Conservation (phyloP, 257 asterid species). For the Pogostemon cablin region DNA sequence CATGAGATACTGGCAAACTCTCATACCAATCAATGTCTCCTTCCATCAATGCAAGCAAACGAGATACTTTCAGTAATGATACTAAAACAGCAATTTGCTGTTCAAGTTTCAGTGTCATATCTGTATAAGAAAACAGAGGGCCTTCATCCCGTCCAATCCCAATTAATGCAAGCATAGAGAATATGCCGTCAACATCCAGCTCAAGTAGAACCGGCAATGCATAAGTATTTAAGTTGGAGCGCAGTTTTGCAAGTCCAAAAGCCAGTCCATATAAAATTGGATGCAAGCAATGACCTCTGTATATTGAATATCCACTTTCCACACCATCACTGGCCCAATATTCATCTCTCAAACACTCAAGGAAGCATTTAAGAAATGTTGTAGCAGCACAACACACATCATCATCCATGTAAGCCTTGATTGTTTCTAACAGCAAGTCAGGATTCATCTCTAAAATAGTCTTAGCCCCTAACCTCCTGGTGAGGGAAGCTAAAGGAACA, state of each 20-base stretch:
- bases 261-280: conserved; percentile 82
- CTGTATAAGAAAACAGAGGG: conserved; percentile 45
- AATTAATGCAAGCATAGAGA: conserved; percentile 77
- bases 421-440: conserved; percentile 66
- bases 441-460: conserved; percentile 71
- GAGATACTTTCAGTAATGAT: conserved; percentile 89
- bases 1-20: conserved; percentile 38
- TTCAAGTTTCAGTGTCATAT: conserved; percentile 55
- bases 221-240: conserved; percentile 87
- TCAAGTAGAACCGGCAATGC: conserved; percentile 86
- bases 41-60: conserved; percentile 79
- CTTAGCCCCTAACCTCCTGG: conserved; percentile 85
- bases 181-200: conserved; percentile 78
- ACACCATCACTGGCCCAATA: conserved; percentile 84
- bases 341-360: conserved; percentile 89
- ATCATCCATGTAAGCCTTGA: conserved; percentile 78
- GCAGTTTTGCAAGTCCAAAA: conserved; percentile 74
- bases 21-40: conserved; percentile 91
- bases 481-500: conserved; percentile 80
- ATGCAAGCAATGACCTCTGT: conserved; percentile 71
- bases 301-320: conserved; percentile 66
- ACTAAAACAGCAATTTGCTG: conserved; percentile 77
- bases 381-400: conserved; percentile 95
- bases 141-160: conserved; percentile 57
- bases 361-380: conserved; percentile 83